Evolutionary conservation across 2,329 filamentous ascomycete genomes (phyloP), one percentile per base, ranked within the genome.

Genomic region (Thermoascus crustaceus): DNA sequence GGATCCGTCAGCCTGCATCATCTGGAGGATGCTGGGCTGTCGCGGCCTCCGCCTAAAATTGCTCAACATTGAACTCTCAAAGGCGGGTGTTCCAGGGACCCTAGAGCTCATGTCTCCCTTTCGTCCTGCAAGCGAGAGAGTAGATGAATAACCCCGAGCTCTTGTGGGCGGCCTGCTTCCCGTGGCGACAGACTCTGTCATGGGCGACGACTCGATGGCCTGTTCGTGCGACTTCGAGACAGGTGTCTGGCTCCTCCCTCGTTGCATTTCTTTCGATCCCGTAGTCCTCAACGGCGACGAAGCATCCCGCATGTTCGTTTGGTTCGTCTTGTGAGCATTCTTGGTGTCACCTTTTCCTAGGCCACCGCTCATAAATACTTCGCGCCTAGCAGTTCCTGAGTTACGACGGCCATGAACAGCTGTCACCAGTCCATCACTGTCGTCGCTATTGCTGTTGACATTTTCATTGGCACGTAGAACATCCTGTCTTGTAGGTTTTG

Each of bases 11-110:
- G 56, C 56, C 26, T 65, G 59, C 55, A 66, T 60, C 53, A 66
- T 58, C 22, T 64, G 61, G 5, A 67, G 48, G 31, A 67, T 62
- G 46, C 64, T 67, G 16, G 60, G 57, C 39, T 67, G 64, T 40
- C 64, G 57, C 8, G 63, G 57, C 20, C 64, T 50, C 23, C 60
- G 54, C 35, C 63, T 60, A 41, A 67, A 67, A 40, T 64, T 63
- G 40, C 60, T 65, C 37, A 67, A 38, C 35, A 66, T 53, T 3
- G 63, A 67, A 35, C 48, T 61, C 33, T 67, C 63, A 35, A 60
- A 62, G 4, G 51, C 57, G 24, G 64, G 64, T 6, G 64, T 67
- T 7, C 57, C 61, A 17, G 57, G 55, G 16, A 60, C 43, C 16
- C 53, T 57, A 14, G 58, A 56, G 33, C 41, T 47, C 18, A 45